A percentile compares a stretch with the other conserved stretches of the same genome.
Conservation (phyloP, 331 rosid species). For the Pyracantha coccinea region DNA sequence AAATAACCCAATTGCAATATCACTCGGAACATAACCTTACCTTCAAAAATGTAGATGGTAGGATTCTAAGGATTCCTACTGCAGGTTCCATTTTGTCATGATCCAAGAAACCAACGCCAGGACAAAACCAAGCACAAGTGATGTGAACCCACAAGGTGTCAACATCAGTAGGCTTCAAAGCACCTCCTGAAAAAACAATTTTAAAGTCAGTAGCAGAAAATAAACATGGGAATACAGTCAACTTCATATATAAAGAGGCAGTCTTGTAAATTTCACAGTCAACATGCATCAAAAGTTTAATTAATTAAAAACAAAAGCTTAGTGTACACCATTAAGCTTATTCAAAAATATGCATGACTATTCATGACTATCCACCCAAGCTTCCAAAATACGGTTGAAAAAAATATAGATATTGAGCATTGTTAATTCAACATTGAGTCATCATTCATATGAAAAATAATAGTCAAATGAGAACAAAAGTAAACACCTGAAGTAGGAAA, state of each 20-base stretch:
- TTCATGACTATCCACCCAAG: background rate
- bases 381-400: background rate
- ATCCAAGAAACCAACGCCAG: constrained; percentile 70
- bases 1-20: constrained; percentile 5
- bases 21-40: constrained; percentile 25
- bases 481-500: background rate
- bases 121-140: constrained; percentile 95
- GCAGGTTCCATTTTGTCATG: constrained; percentile 96
- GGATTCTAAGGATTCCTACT: constrained; percentile 76
- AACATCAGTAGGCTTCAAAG: constrained; percentile 92
- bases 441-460: background rate
- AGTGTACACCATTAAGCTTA: background rate
- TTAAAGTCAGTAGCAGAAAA: constrained; percentile 11
- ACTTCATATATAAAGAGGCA: background rate
- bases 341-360: background rate
- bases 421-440: background rate
- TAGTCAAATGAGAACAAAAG: background rate
- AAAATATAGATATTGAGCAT: background rate
- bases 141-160: constrained; percentile 91
- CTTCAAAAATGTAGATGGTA: constrained; percentile 67
- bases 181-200: constrained; percentile 68
- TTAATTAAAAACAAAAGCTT: background rate
- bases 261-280: background rate
- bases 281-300: background rate
- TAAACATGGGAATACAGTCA: constrained; percentile 2